phyloP scores from a whole-genome alignment of 352 stramenopile genomes.

The Sclerospora graminicola region DNA sequence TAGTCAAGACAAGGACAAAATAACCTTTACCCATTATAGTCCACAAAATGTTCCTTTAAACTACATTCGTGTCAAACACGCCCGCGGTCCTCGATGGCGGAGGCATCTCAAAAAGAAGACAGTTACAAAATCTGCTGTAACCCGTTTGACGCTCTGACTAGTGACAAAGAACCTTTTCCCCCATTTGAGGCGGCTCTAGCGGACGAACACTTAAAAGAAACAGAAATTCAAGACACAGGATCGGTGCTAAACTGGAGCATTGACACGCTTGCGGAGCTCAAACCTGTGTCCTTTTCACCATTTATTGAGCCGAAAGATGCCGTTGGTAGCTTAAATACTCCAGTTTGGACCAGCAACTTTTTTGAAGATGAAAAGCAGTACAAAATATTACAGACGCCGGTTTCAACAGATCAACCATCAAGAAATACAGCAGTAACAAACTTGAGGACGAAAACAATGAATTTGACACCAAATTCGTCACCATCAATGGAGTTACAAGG shows the following conservation, averaged over 20 bases:
- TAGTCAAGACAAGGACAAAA: too few relatives aligned
- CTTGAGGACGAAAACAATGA: background rate
- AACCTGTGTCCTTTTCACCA: constrained; percentile 43
- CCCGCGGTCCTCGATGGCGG: too few relatives aligned
- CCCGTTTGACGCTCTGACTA: constrained; percentile 36
- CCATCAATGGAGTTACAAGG: constrained; percentile 15
- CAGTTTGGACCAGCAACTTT: constrained; percentile 16
- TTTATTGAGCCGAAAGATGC: constrained; percentile 25
- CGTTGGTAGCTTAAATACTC: background rate
- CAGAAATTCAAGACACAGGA: background rate
- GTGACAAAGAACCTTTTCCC: constrained; percentile 38
- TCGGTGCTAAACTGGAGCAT: constrained; percentile 53
- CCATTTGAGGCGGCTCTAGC: constrained; percentile 34
- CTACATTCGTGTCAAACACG: too few relatives aligned
- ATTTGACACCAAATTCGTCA: constrained; percentile 2
- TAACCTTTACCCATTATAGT: too few relatives aligned
- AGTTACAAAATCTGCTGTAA: too few relatives aligned
- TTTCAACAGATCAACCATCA: background rate
- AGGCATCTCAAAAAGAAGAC: too few relatives aligned
- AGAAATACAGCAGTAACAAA: background rate
- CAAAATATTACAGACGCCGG: constrained; percentile 32
- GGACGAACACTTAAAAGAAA: constrained; percentile 2
- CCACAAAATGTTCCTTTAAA: too few relatives aligned
- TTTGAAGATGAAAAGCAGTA: constrained; percentile 48
- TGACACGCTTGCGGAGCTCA: constrained; percentile 50